Evolutionary conservation across 169 alveolate species (phyloP).

Genomic region (Plasmodium adleri): DNA sequence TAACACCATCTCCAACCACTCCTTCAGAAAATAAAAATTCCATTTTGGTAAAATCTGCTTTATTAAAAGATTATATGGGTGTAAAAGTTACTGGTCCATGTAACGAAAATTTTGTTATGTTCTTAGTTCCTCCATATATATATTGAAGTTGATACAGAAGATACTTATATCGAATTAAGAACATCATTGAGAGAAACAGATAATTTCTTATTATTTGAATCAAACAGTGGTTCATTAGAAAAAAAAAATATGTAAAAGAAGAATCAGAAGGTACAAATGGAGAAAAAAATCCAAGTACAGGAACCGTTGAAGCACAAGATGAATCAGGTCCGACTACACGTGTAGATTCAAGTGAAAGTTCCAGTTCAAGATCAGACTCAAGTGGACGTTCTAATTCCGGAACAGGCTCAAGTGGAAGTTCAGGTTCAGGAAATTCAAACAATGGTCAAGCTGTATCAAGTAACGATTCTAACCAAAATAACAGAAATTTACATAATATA

Average conservation of each 20-base stretch:
- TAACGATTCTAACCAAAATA: not conserved
- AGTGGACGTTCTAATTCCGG: not conserved
- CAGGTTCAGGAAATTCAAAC: too few species aligned
- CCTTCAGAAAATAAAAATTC: too few species aligned
- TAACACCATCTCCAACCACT: too few species aligned
- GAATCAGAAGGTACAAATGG: too few species aligned
- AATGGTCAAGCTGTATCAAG: not conserved
- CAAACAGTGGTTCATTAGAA: too few species aligned
- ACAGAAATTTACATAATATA: not conserved
- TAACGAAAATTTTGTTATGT: not conserved
- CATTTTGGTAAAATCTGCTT: too few species aligned
- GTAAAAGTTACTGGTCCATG: constrained; percentile 30
- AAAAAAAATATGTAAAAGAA: too few species aligned
- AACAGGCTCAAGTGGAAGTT: not conserved
- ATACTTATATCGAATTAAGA: not conserved
- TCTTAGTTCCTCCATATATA: constrained; percentile 15
- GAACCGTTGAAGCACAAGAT: too few species aligned
- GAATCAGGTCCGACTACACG: too few species aligned
- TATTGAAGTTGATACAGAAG: constrained; percentile 4
- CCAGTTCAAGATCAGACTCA: not conserved
- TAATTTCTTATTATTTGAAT: not conserved
- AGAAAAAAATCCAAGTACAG: too few species aligned
- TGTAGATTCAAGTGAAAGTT: too few species aligned
- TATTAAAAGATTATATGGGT: not conserved
- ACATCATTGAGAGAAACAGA: not conserved